Base-by-base conservation (phyloP, 371 early-diverging fungal genomes). In the Entomophthora muscae region DNA sequence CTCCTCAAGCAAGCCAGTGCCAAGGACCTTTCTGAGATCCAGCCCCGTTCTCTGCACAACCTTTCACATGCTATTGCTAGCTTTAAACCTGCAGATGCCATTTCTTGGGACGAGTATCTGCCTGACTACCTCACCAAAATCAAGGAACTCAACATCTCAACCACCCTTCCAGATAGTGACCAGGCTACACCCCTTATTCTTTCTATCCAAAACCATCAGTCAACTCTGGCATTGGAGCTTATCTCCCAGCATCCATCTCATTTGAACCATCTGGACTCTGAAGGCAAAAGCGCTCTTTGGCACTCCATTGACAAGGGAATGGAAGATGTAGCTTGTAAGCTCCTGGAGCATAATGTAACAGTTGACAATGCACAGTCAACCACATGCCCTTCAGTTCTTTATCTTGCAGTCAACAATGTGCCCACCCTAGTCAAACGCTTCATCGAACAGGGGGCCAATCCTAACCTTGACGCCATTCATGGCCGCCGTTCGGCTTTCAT, bases 11-110 rank as follows among this genome's bases (percentile, higher is more conserved):
- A 69, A 28, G 70, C 72, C 32, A 12, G 42, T 1, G 64, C 63
- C 17, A 29, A 64, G 0, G 23, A 42, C 0, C 63, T 66, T 24
- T 63, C 57, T 27, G 66, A 57, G 3, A 62, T 65, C 3, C 53
- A 63, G 22, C 3, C 57, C 5, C 57, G 67, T 53, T 23, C 54
- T 1, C 55, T 64, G 3, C 76, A 75, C 33, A 78, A 71, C 24
- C 31, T 79, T 1, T 72, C 76, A 70, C 83, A 83, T 62, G 63
- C 78, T 3, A 32, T 78, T 17, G 69, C 71, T 27, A 67, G 76
- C 60, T 79, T 79, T 57, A 61, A 51, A 1, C 78, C 80, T 0
- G 70, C 71, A 53, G 66, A 76, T 52, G 26, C 3, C 3, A n/a
- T n/a, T n/a, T 53, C 54, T 10, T 53, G 54, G 54, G 26, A 53